Base-by-base conservation (phyloP, 768 basidiomycete species). In the Sutorius australiensis region DNA sequence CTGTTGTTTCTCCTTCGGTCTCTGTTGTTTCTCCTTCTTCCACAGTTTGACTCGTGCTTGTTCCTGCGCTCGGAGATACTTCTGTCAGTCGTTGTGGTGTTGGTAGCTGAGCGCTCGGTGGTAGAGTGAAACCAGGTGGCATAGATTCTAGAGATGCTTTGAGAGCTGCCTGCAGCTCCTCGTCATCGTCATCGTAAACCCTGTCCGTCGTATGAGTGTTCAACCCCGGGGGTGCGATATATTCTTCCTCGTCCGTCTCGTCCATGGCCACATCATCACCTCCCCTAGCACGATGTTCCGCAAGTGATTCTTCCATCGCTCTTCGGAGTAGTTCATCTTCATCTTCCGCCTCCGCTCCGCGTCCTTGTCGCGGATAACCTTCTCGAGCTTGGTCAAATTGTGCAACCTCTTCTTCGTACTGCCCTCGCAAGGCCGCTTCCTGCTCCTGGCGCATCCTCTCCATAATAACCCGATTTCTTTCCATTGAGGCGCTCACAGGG, bases 161-260 rank as follows among this genome's bases (percentile, higher is more conserved):
- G 44, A 95, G 74, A 5, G 93, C 93, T 11, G 92, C 92, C 70
- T 95, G 93, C 42, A 95, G 72, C 60, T 89, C 86, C 21, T 80
- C 82, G 61, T 95, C 92, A 46, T 94, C 92, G 57, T 95, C 92
- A 56, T 94, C 92, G 59, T 89, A 84, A 36, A 85, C 80, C 42
- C 82, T 72, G 46, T 77, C 54, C 44, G 54, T 45, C 42, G 43
- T 32, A 48, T 38, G 56, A 39, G 34, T 38, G 31, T 30, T 44
- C 24, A 47, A 38, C 47, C 42, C 45, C 13, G 48, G 33, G 13
- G 51, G 55, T 27, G 42, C 4, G 36, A 40, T 44, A 16, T 61
- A 42, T 3, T 67, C 59, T 10, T 59, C 65, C 5, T 67, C 63
- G 31, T 67, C 65, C 17, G 55, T 48, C n/a, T 61, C 65, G 8